A percentile compares a stretch with the other conserved stretches of the same genome.
These are phyloP conservation scores for Penicillium frequentans DNA, from an alignment of 2,329 filamentous ascomycete species.

Conservation along the genomic window DNA sequence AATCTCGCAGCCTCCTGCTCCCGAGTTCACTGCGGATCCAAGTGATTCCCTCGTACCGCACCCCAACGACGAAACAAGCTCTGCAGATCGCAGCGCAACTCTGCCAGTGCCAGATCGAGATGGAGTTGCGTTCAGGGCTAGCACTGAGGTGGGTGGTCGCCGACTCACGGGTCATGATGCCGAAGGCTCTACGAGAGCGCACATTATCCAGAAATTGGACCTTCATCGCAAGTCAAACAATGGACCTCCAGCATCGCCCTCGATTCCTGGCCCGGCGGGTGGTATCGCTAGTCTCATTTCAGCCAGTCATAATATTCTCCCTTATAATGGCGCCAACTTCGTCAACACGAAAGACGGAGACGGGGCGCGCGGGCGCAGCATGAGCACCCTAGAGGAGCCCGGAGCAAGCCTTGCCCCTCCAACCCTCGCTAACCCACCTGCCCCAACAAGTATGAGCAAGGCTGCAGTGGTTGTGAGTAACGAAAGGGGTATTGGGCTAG, in stretches of 20 bases:
- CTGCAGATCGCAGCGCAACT: slow-evolving; percentile 62
- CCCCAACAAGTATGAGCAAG: slow-evolving; percentile 82
- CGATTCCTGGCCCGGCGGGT: slow-evolving; percentile 48
- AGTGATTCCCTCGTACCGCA: slow-evolving; percentile 64
- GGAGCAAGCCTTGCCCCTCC: slow-evolving; percentile 72
- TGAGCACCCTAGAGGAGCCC: slow-evolving; percentile 46
- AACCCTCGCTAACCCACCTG: slow-evolving; percentile 79
- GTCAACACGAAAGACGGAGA: slow-evolving; percentile 40
- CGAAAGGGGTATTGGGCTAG: slow-evolving; percentile 67
- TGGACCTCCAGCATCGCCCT: slow-evolving; percentile 52
- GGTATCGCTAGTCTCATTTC: slow-evolving; percentile 86
- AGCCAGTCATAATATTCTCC: slow-evolving; percentile 76
- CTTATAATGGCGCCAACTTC: slow-evolving; percentile 55
- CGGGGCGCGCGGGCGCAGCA: slow-evolving; percentile 33
- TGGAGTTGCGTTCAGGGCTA: slow-evolving; percentile 59
- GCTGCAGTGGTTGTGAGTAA: slow-evolving; percentile 78
- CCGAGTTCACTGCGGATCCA: slow-evolving; percentile 83
- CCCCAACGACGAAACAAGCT: slow-evolving; percentile 55
- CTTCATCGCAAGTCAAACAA: slow-evolving; percentile 74
- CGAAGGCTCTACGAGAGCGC: slow-evolving; percentile 70
- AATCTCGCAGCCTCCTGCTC: slow-evolving; percentile 81
- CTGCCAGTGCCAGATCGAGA: slow-evolving; percentile 67
- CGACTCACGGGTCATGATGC: slow-evolving; percentile 53
- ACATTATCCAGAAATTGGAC: slow-evolving; percentile 91
- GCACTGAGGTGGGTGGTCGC: slow-evolving; percentile 66